Conservation (phyloP, 2,329 filamentous ascomycete species). For the Emmonsia crescens region DNA sequence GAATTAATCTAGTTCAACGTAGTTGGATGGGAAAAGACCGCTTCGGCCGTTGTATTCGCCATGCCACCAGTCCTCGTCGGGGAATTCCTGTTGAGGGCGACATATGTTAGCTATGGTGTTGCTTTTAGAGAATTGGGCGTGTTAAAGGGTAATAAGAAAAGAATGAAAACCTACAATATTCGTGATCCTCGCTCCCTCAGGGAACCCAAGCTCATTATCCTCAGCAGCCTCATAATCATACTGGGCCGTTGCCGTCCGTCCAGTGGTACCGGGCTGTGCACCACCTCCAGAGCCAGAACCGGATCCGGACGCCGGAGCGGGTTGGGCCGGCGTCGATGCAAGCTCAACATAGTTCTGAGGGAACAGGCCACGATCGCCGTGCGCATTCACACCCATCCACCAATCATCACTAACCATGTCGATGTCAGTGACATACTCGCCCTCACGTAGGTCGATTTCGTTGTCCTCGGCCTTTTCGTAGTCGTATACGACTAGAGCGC, state of each 20-base stretch:
- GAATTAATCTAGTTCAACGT: constrained; percentile 34
- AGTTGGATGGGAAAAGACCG: constrained; percentile 64
- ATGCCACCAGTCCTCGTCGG: constrained; percentile 98
- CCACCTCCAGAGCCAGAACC: constrained; percentile 12
- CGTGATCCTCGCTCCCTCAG: constrained; percentile 73
- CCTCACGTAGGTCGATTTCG: constrained; percentile 82
- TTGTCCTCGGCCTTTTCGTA: constrained; percentile 98
- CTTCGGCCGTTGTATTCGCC: constrained; percentile 68
- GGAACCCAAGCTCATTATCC: constrained; percentile 79
- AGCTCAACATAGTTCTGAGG: constrained; percentile 95
- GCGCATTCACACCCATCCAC: constrained; percentile 90
- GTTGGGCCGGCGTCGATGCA: constrained; percentile 32
- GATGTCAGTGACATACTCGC: constrained; percentile 79
- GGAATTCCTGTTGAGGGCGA: constrained; percentile 58
- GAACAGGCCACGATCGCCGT: constrained; percentile 81
- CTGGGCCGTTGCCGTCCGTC: constrained; percentile 61
- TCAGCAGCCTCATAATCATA: constrained; percentile 98
- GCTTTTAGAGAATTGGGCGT: background rate
- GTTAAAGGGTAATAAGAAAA: background rate
- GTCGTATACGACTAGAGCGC: constrained; percentile 78
- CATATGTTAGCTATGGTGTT: background rate
- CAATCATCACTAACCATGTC: constrained; percentile 97
- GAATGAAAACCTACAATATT: constrained; percentile 51
- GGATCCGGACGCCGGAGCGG: constrained; percentile 28
- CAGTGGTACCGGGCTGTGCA: constrained; percentile 28